Evolutionary conservation across 768 basidiomycete species (phyloP), one percentile per base, ranked within the genome.

Genomic region (Kwoniella shandongensis): DNA sequence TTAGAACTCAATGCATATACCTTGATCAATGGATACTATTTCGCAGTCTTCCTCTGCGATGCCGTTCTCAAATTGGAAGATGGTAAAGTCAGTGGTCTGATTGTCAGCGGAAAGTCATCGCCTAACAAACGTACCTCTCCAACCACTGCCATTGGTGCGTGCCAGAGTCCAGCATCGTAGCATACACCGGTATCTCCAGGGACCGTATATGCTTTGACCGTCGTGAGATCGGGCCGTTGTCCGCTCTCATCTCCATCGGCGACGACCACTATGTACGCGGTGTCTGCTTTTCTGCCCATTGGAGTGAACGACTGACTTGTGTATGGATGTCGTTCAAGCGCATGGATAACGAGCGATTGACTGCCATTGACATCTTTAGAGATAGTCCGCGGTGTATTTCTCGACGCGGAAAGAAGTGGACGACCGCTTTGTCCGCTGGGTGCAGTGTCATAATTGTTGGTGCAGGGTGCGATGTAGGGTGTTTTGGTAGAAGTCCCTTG

Each of bases 71-170:
- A 25, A 44, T 26, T 53, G 51, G 23, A 42, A 42, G 23, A 53
- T 53, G 11, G 23, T 29, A 27, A 53, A 53, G 39, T 53, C 40
- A 23, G 41, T 18, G 4, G 51, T 42, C 51, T 53, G 41, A n/a
- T 10, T 23, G 17, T 42, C 27, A 30, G 27, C 23, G 22, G n/a
- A 20, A 11, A n/a, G 5, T 13, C 38, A 4, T 50, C 10, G 4
- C 10, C 11, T 8, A 46, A 46, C 10, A 29, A 26, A 42, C 41
- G 11, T 30, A 53, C 51, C 51, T 53, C 30, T 17, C 40, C 41
- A 12, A 53, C 30, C 11, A 53, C 51, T 8, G 51, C 51, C 51
- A 53, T 53, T 3, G 51, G 51, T 25, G 51, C 51, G 27, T 53
- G 51, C 51, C 51, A 53, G 12, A 44, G 17, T 11, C 29, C 29